A percentile compares a stretch with the other conserved stretches of the same genome.
Conservation (phyloP, 352 stramenopile genomes). For the Pythium oligandrum region DNA sequence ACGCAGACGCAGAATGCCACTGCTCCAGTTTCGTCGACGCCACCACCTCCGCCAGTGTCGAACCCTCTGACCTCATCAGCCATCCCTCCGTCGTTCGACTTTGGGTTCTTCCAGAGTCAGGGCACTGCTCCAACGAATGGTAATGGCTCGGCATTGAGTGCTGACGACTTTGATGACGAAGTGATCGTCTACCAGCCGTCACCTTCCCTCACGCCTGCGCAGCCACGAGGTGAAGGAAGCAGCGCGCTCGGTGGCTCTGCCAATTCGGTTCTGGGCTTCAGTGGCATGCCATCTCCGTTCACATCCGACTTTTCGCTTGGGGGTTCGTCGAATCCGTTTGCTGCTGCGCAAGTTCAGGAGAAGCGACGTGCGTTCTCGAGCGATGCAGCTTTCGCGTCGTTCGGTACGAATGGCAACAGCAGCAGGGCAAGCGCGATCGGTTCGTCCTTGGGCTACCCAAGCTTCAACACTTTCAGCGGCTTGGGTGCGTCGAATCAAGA, state of each 20-base stretch:
- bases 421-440: constrained; percentile 21
- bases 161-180: constrained; percentile 83
- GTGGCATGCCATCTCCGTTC: constrained; percentile 15
- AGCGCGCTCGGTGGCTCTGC: constrained; percentile 26
- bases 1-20: background rate
- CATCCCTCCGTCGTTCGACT: constrained; percentile 9
- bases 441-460: constrained; percentile 49
- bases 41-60: background rate
- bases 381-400: constrained; percentile 9
- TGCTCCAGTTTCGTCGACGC: background rate
- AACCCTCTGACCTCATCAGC: background rate
- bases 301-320: constrained; percentile 3
- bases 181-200: constrained; percentile 82
- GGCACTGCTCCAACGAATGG: constrained; percentile 8
- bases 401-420: constrained; percentile 16
- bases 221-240: constrained; percentile 14
- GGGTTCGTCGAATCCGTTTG: constrained; percentile 7
- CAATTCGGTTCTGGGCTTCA: constrained; percentile 14
- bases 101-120: constrained; percentile 13
- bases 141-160: constrained; percentile 25
- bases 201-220: constrained; percentile 22
- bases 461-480: constrained; percentile 60
- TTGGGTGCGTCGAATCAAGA: constrained; percentile 27
- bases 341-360: constrained; percentile 8
- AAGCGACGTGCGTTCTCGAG: constrained; percentile 1